Evolutionary conservation across 2,329 filamentous ascomycete genomes (phyloP), one percentile per base, ranked within the genome.

Genomic region (Fusarium pseudonygamai): DNA sequence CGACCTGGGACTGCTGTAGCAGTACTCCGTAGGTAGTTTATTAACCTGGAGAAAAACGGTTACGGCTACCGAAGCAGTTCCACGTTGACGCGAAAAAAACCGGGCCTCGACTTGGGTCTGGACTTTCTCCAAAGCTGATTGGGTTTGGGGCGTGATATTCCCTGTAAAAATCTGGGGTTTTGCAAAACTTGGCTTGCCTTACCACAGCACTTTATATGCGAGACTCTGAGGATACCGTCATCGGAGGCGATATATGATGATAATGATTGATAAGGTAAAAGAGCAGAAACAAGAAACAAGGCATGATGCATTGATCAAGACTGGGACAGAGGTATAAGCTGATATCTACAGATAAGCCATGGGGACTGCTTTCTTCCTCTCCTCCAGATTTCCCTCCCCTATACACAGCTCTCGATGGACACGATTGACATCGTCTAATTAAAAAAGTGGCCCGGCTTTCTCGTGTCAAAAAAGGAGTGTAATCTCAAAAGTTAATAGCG

Each of bases 51-150:
- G 67, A 59, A 55, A 40, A 74, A 69, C 67, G 72, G 71, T 74
- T 72, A 69, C 45, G 56, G 71, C 53, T 74, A 60, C 71, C 68
- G 68, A 74, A 72, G 66, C 45, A 67, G 63, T 74, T 60, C 71
- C 71, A 74, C 68, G 72, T 74, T 72, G 72, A 74, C 63, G 71
- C 68, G 64, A 72, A 69, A 65, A 74, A 72, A 63, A 74, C 43
- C 49, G 72, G 72, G 71, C 32, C 71, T 73, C 43, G 58, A 30
- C 64, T 50, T 43, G 71, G 39, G 71, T 53, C 57, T 73, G 28
- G 71, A 56, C 58, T 70, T 59, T 39, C 24, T 34, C 28, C 45
- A 46, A 34, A 71, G 69, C 53, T 72, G 68, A 72, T 73, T 73
- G 71, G 71, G 47, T 45, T 67, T 60, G 60, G 45, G 26, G 32